A percentile compares a stretch with the other conserved stretches of the same genome.
Evolutionary conservation across 225 moss, liverwort and hornwort genomes (phyloP).

Genomic region (Bryoerythrophyllum caledonicum): DNA sequence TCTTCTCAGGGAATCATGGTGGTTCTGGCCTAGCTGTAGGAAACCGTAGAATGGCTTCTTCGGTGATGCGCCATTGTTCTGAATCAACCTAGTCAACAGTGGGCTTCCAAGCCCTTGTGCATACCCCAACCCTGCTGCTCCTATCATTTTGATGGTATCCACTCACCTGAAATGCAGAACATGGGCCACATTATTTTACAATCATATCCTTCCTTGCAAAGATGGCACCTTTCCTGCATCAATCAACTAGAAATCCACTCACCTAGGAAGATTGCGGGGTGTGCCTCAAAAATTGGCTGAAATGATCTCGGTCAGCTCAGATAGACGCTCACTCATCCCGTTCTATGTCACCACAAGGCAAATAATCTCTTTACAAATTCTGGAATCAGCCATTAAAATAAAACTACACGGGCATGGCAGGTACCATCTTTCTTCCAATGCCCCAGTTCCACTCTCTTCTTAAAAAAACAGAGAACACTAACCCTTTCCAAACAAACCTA

Average conservation of each 20-base stretch:
- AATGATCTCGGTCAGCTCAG: neutral
- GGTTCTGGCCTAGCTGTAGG: conserved; percentile 7
- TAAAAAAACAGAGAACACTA: neutral
- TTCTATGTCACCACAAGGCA: neutral
- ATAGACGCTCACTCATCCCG: neutral
- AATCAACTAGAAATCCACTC: neutral
- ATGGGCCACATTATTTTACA: neutral
- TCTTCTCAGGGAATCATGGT: conserved; percentile 14
- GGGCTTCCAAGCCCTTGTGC: conserved; percentile 21
- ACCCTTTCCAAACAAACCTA: neutral
- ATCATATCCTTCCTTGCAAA: neutral
- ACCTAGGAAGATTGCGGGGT: neutral
- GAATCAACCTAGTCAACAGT: conserved; percentile 10
- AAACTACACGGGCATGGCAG: neutral
- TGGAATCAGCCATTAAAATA: neutral
- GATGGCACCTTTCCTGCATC: neutral
- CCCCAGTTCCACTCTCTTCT: neutral
- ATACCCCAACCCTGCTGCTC: conserved; percentile 24
- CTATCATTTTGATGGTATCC: conserved; percentile 31
- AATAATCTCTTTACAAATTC: neutral
- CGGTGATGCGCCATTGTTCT: neutral
- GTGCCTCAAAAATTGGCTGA: neutral
- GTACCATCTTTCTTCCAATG: neutral
- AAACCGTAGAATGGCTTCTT: conserved; percentile 17
- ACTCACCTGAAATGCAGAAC: conserved; percentile 17